A percentile compares a stretch with the other conserved stretches of the same genome.
phyloP scores from a whole-genome alignment of 305 asterid genomes.

The Euphrasia arctica region DNA sequence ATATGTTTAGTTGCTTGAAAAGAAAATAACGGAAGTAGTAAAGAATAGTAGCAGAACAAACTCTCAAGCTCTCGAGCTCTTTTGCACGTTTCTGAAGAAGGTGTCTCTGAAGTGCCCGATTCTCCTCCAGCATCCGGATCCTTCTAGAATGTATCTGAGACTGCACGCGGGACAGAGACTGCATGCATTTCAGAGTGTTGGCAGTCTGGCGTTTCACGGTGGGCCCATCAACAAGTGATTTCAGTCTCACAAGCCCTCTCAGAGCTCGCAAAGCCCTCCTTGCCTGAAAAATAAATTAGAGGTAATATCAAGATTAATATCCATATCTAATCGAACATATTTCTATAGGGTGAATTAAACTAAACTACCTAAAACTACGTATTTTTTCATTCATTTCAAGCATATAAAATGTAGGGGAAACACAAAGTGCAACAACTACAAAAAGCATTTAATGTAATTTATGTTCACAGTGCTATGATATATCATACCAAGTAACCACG shows the following conservation, averaged over 20 bases:
- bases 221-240: slow-evolving; percentile 73
- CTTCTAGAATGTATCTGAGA: slow-evolving; percentile 78
- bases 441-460: too few species aligned
- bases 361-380: too few species aligned
- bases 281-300: slow-evolving; percentile 45
- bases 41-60: slow-evolving; percentile 29
- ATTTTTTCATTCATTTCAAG: too few species aligned
- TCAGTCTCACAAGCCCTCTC: slow-evolving; percentile 84
- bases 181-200: slow-evolving; percentile 72
- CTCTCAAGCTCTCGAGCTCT: slow-evolving; percentile 58
- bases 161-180: slow-evolving; percentile 73
- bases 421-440: too few species aligned
- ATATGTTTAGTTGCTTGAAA: background rate
- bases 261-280: slow-evolving; percentile 80
- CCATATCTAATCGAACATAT: too few species aligned
- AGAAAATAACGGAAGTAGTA: background rate
- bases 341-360: too few species aligned
- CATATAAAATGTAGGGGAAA: too few species aligned
- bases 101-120: slow-evolving; percentile 56
- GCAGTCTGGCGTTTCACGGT: slow-evolving; percentile 79
- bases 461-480: background rate
- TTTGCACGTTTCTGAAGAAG: slow-evolving; percentile 56
- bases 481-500: slow-evolving; percentile 75
- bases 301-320: too few species aligned
- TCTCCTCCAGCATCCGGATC: slow-evolving; percentile 58